Conservation (phyloP, 106 monocot species). For the Narthecium ossifragum region DNA sequence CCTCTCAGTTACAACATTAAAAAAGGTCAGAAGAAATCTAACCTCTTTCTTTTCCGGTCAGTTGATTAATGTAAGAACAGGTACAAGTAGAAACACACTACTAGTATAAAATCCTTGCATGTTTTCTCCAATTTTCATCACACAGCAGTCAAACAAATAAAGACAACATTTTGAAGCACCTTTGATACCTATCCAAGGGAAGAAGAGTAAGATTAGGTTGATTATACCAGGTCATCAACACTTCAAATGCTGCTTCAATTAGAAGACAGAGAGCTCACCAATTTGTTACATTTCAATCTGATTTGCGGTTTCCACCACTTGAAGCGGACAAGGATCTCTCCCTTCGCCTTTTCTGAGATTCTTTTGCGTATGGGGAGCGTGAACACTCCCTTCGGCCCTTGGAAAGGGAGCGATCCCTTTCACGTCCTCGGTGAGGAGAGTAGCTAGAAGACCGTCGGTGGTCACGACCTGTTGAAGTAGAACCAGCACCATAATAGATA, state of each 20-base stretch:
- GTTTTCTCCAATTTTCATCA: too few relatives aligned
- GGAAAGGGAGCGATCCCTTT: slow-evolving; percentile 15
- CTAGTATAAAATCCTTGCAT: too few relatives aligned
- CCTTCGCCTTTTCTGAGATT: slow-evolving; percentile 23
- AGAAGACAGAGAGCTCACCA: neutral
- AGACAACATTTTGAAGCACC: too few relatives aligned
- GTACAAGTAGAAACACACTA: too few relatives aligned
- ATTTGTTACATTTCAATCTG: neutral
- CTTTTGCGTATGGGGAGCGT: slow-evolving; percentile 19
- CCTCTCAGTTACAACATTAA: too few relatives aligned
- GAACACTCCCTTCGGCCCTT: slow-evolving; percentile 18
- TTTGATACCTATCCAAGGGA: neutral
- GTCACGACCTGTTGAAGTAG: slow-evolving; percentile 13
- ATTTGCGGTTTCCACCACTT: neutral
- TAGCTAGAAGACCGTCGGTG: slow-evolving; percentile 14
- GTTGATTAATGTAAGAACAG: too few relatives aligned
- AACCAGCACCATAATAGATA: neutral
- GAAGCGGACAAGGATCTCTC: slow-evolving; percentile 18
- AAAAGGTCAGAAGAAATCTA: too few relatives aligned
- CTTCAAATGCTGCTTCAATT: too few relatives aligned
- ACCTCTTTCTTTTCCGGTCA: too few relatives aligned
- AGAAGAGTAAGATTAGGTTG: neutral
- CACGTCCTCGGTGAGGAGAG: slow-evolving; percentile 21
- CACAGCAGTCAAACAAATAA: too few relatives aligned
- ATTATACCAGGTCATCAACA: too few relatives aligned